These are phyloP conservation scores for Botrytis tulipae DNA, from an alignment of 2,329 filamentous ascomycete species.

Conservation along the genomic window DNA sequence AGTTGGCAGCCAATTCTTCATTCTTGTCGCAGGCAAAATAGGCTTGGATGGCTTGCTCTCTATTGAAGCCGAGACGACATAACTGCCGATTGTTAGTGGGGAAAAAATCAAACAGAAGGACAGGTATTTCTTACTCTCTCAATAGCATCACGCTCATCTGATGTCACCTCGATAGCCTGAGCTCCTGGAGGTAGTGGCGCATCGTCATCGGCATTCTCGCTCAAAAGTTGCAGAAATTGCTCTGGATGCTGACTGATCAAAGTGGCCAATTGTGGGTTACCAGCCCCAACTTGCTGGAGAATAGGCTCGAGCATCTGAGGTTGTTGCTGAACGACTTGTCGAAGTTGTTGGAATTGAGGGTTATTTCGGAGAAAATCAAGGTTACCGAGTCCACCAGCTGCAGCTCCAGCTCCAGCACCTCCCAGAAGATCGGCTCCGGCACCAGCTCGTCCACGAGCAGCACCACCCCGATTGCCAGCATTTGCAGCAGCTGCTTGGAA, in stretches of 20 bases:
- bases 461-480: slow-evolving; percentile 45
- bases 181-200: slow-evolving; percentile 82
- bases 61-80: slow-evolving; percentile 88
- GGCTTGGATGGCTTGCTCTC: slow-evolving; percentile 91
- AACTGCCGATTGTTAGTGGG: slow-evolving; percentile 52
- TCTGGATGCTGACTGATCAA: slow-evolving; percentile 90
- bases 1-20: slow-evolving; percentile 96
- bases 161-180: slow-evolving; percentile 86
- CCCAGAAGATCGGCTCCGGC: slow-evolving; percentile 46
- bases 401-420: slow-evolving; percentile 43
- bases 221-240: slow-evolving; percentile 85
- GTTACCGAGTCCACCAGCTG: slow-evolving; percentile 62
- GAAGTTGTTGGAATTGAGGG: slow-evolving; percentile 95
- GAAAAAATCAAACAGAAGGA: not conserved
- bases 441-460: slow-evolving; percentile 48
- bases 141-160: slow-evolving; percentile 95
- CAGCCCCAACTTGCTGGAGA: slow-evolving; percentile 89
- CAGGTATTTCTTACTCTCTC: slow-evolving; percentile 68
- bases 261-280: slow-evolving; percentile 91
- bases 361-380: slow-evolving; percentile 94
- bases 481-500: slow-evolving; percentile 79
- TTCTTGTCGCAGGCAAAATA: slow-evolving; percentile 99
- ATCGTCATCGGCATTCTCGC: slow-evolving; percentile 84
- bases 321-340: slow-evolving; percentile 95
- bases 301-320: slow-evolving; percentile 99